Conservation (phyloP, 1,284 basidiomycete genomes). For the Trichosporon sp. region DNA sequence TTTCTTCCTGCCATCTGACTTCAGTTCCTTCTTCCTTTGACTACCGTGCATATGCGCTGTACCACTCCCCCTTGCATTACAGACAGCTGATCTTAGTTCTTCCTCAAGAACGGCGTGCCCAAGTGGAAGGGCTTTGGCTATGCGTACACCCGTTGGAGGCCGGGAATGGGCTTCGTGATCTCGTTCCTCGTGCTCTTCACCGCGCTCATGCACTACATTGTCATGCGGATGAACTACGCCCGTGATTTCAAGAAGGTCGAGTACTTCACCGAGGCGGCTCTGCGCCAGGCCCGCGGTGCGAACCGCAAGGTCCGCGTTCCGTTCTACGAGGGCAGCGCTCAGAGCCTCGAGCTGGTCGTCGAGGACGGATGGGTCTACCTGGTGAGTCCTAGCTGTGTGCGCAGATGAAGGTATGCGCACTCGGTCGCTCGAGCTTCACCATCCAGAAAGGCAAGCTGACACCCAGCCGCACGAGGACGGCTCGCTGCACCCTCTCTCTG, state of each 20-base stretch:
- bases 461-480: conserved; percentile 43
- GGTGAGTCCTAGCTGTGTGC: conserved; percentile 33
- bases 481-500: conserved; percentile 31
- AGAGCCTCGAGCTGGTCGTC: conserved; percentile 43
- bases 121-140: conserved; percentile 55
- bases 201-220: conserved; percentile 68
- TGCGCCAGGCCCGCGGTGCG: conserved; percentile 61
- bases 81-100: conserved; percentile 33
- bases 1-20: too few species aligned
- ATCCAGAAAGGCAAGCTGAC: too few species aligned
- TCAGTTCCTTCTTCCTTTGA: not conserved
- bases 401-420: not conserved
- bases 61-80: not conserved
- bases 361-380: conserved; percentile 42
- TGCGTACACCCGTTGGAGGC: conserved; percentile 87
- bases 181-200: conserved; percentile 68
- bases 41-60: not conserved
- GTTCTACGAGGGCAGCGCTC: conserved; percentile 40
- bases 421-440: too few species aligned
- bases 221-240: conserved; percentile 69
- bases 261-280: conserved; percentile 60
- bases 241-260: conserved; percentile 66
- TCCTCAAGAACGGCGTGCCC: conserved; percentile 48
- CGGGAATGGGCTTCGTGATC: conserved; percentile 72
- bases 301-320: conserved; percentile 44